phyloP scores from a whole-genome alignment of 73 alveolate species.

The Tetrahymena thermophila region DNA sequence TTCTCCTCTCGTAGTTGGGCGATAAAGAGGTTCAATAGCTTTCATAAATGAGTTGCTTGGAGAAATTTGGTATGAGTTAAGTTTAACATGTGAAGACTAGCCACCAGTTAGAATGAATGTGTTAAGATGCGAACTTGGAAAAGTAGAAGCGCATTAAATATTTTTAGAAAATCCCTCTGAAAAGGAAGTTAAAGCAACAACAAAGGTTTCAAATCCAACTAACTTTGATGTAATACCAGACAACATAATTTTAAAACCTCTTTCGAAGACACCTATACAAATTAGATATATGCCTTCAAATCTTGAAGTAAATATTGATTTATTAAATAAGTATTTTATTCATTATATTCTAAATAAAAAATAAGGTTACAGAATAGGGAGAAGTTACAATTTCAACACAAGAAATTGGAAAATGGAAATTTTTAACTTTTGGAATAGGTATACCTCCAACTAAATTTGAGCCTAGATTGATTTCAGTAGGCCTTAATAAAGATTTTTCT shows the following conservation, averaged over 20 bases:
- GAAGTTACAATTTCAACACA: constrained; percentile 62
- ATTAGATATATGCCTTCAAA: constrained; percentile 8
- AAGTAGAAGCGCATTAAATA: constrained; percentile 74
- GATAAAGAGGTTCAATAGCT: constrained; percentile 86
- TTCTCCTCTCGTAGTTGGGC: constrained; percentile 91
- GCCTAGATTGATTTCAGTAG: constrained; percentile 87
- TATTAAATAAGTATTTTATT: too few species aligned
- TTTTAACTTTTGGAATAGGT: constrained; percentile 89
- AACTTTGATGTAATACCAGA: constrained; percentile 94
- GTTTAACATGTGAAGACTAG: constrained; percentile 80
- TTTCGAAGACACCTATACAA: not conserved
- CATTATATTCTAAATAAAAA: too few species aligned
- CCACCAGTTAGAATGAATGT: constrained; percentile 75
- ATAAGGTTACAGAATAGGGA: not conserved
- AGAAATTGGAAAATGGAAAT: constrained; percentile 95
- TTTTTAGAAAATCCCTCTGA: constrained; percentile 93
- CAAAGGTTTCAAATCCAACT: constrained; percentile 73
- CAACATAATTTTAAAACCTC: constrained; percentile 68
- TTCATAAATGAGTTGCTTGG: constrained; percentile 93
- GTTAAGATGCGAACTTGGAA: constrained; percentile 92
- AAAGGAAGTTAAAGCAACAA: constrained; percentile 78
- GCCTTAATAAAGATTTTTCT: constrained; percentile 81
- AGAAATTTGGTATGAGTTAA: constrained; percentile 94
- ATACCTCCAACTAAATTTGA: constrained; percentile 96
- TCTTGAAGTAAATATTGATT: not conserved